A percentile compares a stretch with the other conserved stretches of the same genome.
These are phyloP conservation scores for Neopestalotiopsis rosae DNA, from an alignment of 2,329 filamentous ascomycete genomes.

Conservation along the genomic window DNA sequence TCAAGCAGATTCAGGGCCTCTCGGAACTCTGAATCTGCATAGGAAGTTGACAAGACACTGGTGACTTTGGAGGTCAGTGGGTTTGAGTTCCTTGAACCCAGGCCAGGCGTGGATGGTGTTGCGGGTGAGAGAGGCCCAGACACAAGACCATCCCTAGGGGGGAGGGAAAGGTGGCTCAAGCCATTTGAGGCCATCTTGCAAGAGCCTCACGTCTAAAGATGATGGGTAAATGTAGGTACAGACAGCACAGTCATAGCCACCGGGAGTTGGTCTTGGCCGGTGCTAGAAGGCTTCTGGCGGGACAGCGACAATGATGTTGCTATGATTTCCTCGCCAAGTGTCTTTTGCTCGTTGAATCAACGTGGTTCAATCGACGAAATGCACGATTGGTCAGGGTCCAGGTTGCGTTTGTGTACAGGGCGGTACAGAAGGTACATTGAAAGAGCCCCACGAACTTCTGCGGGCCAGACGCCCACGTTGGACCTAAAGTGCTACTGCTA, in stretches of 20 bases:
- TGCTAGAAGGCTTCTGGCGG: no score
- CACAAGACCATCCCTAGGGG: constrained; percentile 31
- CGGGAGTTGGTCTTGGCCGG: neutral
- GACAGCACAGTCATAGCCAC: neutral
- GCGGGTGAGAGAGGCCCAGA: constrained; percentile 38
- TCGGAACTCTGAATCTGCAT: constrained; percentile 89
- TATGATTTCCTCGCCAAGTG: no score
- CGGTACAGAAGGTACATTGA: no score
- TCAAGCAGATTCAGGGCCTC: constrained; percentile 84
- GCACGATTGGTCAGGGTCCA: no score
- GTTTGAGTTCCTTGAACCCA: constrained; percentile 53
- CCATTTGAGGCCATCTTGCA: constrained; percentile 37
- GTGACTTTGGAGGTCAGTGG: constrained; percentile 83
- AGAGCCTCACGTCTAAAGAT: constrained; percentile 6
- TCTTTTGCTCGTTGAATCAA: no score
- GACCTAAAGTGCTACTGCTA: no score
- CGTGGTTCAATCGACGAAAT: no score
- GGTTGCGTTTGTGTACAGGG: no score
- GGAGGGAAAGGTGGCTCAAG: constrained; percentile 31
- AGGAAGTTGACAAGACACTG: constrained; percentile 86
- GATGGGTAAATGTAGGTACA: neutral
- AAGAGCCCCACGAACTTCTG: no score
- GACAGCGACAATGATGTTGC: no score
- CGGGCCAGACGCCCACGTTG: no score
- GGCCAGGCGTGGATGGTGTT: constrained; percentile 33